These are phyloP conservation scores for Corchorus olitorius DNA, from an alignment of 345 rosid genomes.

Conservation along the genomic window DNA sequence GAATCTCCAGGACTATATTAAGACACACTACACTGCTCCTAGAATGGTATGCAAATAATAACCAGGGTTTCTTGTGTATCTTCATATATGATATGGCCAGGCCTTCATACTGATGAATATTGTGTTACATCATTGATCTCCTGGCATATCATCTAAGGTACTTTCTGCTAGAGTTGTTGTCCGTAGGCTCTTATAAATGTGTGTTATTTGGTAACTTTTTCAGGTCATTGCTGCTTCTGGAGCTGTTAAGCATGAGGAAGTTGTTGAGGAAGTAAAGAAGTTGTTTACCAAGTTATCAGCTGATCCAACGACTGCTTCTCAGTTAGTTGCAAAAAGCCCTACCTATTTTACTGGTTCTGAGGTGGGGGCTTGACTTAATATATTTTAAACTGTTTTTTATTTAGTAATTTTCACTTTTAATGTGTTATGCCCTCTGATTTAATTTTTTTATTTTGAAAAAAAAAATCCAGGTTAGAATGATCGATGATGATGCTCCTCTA, in stretches of 20 bases:
- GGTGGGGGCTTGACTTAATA: slow-evolving; percentile 47
- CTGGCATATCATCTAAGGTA: slow-evolving; percentile 1
- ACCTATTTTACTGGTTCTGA: slow-evolving; percentile 96
- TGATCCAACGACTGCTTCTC: slow-evolving; percentile 85
- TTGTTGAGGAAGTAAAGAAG: slow-evolving; percentile 87
- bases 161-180: not conserved
- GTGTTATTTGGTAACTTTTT: slow-evolving; percentile 20
- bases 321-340: slow-evolving; percentile 81
- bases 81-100: not conserved
- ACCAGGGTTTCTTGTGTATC: not conserved
- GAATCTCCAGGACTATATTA: slow-evolving; percentile 79
- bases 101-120: not conserved
- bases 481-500: slow-evolving; percentile 89
- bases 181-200: slow-evolving; percentile 4
- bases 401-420: slow-evolving; percentile 1
- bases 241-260: slow-evolving; percentile 96
- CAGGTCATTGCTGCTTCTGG: slow-evolving; percentile 96
- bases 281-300: slow-evolving; percentile 78
- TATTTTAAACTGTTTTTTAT: not conserved
- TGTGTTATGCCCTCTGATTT: slow-evolving; percentile 2
- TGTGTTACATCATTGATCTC: not conserved
- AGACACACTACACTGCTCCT: slow-evolving; percentile 96
- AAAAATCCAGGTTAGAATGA: slow-evolving; percentile 74
- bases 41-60: slow-evolving; percentile 66
- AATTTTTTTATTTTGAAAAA: not conserved